Percentiles rank a stretch among this genome's conserved stretches.
These are phyloP conservation scores for Peronosclerospora sorghi DNA, from an alignment of 352 stramenopile species.

Conservation along the genomic window DNA sequence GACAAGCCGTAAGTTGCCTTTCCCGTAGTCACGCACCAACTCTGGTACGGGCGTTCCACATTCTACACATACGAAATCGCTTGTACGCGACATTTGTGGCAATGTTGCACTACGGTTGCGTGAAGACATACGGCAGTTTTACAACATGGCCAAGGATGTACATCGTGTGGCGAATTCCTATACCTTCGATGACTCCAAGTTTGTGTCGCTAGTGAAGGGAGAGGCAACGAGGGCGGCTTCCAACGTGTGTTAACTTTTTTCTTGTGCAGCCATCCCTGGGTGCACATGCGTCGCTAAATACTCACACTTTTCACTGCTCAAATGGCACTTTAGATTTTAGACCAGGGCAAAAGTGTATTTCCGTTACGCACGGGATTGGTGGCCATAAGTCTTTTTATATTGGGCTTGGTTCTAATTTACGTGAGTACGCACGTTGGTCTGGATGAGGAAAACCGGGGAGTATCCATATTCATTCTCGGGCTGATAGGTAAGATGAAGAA, in stretches of 20 bases:
- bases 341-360: slow-evolving; percentile 43
- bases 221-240: slow-evolving; percentile 16
- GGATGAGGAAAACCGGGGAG: slow-evolving; percentile 55
- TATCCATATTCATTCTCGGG: slow-evolving; percentile 71
- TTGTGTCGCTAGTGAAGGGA: slow-evolving; percentile 27
- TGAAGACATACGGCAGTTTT: no score
- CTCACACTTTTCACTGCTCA: neutral
- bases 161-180: slow-evolving; percentile 19
- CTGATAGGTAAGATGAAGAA: slow-evolving; percentile 45
- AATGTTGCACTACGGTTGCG: no score
- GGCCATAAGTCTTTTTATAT: slow-evolving; percentile 50
- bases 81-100: slow-evolving; percentile 5
- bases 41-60: slow-evolving; percentile 51
- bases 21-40: slow-evolving; percentile 76
- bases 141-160: slow-evolving; percentile 49
- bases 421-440: slow-evolving; percentile 66
- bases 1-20: slow-evolving; percentile 69
- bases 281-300: neutral
- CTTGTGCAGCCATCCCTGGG: no score
- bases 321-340: slow-evolving; percentile 14
- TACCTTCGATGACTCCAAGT: slow-evolving; percentile 20
- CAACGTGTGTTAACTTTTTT: slow-evolving; percentile 11
- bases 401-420: slow-evolving; percentile 67
- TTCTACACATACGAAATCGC: slow-evolving; percentile 59
- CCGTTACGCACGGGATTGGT: slow-evolving; percentile 65